Evolutionary conservation across 2,329 filamentous ascomycete species (phyloP).

Genomic region (Calonectria hawksworthii): DNA sequence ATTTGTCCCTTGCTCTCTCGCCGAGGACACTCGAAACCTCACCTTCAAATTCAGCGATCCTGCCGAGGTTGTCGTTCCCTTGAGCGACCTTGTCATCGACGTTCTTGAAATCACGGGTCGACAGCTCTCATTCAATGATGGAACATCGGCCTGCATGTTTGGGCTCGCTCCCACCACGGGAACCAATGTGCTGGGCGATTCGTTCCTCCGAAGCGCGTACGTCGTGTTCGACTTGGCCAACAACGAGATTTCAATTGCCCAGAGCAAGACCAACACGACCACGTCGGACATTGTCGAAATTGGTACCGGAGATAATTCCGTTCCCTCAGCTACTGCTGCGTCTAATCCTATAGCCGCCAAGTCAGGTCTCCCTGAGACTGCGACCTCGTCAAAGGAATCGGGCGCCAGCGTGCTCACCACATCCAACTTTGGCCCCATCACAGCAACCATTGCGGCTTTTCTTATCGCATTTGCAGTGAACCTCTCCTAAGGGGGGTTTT

Average conservation of each 20-base stretch:
- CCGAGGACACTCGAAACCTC: conserved; percentile 56
- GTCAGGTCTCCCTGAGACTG: conserved; percentile 51
- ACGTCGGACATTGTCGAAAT: conserved; percentile 68
- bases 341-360: conserved; percentile 64
- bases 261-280: conserved; percentile 72
- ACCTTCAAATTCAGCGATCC: conserved; percentile 68
- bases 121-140: conserved; percentile 66
- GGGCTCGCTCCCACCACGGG: conserved; percentile 71
- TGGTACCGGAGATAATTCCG: conserved; percentile 58
- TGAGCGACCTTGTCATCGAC: conserved; percentile 73
- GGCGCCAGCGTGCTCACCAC: conserved; percentile 26
- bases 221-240: conserved; percentile 82
- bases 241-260: conserved; percentile 78
- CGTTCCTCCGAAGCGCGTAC: conserved; percentile 81
- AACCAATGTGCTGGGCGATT: conserved; percentile 78
- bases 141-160: conserved; percentile 73
- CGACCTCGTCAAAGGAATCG: conserved; percentile 1
- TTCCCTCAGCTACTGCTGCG: conserved; percentile 69
- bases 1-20: conserved; percentile 72
- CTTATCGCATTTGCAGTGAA: conserved; percentile 35
- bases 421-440: background rate
- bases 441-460: conserved; percentile 26
- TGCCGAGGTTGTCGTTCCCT: conserved; percentile 64
- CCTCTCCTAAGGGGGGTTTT: conserved; percentile 23
- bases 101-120: conserved; percentile 61